Evolutionary conservation across 2,329 filamentous ascomycete genomes (phyloP).

Genomic region (Penicillium paneum): DNA sequence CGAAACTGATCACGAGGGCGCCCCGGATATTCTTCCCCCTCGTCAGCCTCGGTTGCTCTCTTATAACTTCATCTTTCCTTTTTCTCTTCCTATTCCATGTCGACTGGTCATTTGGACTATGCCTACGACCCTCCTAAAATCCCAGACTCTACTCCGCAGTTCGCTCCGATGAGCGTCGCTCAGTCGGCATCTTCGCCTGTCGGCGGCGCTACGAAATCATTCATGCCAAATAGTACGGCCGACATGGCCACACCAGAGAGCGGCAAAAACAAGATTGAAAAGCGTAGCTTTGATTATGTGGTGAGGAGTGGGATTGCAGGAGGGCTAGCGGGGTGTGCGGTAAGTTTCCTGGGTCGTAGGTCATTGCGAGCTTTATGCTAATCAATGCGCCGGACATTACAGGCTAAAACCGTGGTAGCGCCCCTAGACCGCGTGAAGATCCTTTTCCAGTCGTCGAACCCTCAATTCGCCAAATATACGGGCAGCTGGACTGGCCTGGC

Average conservation of each 20-base stretch:
- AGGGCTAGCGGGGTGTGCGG: constrained; percentile 85
- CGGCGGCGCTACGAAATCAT: constrained; percentile 17
- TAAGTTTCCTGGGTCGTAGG: constrained; percentile 48
- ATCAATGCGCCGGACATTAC: constrained; percentile 11
- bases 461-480: constrained; percentile 88
- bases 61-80: constrained; percentile 8
- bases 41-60: constrained; percentile 18
- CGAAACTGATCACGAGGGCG: constrained; percentile 25
- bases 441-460: constrained; percentile 92
- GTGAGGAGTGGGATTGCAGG: constrained; percentile 81
- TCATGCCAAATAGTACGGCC: constrained; percentile 11
- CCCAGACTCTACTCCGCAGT: constrained; percentile 19
- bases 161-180: constrained; percentile 33
- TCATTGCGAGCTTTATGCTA: background rate
- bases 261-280: constrained; percentile 49
- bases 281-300: constrained; percentile 77
- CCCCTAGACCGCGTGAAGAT: constrained; percentile 98
- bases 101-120: constrained; percentile 30
- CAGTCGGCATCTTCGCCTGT: constrained; percentile 23
- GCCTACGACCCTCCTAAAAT: constrained; percentile 18
- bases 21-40: constrained; percentile 19
- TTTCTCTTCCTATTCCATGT: constrained; percentile 23
- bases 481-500: constrained; percentile 82
- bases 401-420: constrained; percentile 94
- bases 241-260: constrained; percentile 14